phyloP scores from a whole-genome alignment of 495 filamentous ascomycete species.

The Cairneyella variabilis region DNA sequence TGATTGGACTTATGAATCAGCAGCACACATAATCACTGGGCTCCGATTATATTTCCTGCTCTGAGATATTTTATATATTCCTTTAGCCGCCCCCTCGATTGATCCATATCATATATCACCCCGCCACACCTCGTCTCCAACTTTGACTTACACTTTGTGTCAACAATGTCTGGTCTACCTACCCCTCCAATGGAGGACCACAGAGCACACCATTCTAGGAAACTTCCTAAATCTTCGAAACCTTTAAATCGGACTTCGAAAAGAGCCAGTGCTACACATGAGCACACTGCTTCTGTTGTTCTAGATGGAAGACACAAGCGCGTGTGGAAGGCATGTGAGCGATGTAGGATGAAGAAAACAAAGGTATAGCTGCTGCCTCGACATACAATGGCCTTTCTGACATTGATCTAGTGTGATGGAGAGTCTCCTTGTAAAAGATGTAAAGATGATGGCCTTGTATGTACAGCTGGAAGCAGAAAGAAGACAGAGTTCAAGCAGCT shows the following conservation, averaged over 20 bases:
- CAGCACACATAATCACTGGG: conserved; percentile 17
- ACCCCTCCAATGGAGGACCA: conserved; percentile 25
- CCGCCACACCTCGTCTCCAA: background rate
- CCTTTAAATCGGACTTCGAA: conserved; percentile 21
- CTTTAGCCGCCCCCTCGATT: background rate
- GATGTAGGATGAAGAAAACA: conserved; percentile 69
- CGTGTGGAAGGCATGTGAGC: conserved; percentile 68
- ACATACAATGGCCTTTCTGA: conserved; percentile 28
- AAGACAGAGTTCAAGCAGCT: conserved; percentile 58
- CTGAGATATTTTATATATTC: no score
- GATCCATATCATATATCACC: background rate
- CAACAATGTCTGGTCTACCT: conserved; percentile 21
- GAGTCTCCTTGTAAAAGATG: conserved; percentile 64
- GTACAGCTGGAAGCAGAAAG: conserved; percentile 53
- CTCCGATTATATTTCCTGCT: background rate
- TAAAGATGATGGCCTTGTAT: conserved; percentile 57
- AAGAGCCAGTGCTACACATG: conserved; percentile 29
- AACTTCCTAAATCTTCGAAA: conserved; percentile 18
- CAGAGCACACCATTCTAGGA: conserved; percentile 18
- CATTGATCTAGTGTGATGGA: conserved; percentile 63
- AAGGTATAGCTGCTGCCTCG: conserved; percentile 43
- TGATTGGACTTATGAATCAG: conserved; percentile 17
- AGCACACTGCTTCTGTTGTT: conserved; percentile 30
- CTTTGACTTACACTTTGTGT: background rate
- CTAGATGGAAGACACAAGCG: conserved; percentile 54